Evolutionary conservation across 495 filamentous ascomycete species (phyloP).

Genomic region (Sphaerosporella brunnea): DNA sequence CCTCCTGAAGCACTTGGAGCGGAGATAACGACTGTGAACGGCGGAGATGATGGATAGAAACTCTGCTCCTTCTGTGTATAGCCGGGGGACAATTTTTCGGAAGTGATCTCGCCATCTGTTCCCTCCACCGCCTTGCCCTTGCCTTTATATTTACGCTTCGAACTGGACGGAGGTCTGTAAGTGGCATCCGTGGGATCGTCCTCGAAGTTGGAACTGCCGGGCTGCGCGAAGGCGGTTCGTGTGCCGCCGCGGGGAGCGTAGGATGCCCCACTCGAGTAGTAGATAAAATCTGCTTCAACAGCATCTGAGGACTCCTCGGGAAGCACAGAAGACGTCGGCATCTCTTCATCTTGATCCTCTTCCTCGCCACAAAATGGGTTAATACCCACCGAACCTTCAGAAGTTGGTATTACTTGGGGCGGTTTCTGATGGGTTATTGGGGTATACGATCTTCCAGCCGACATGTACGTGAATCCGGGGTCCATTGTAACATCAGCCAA

Average conservation of each 20-base stretch:
- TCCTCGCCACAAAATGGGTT: too few species aligned
- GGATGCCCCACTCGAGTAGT: conserved; percentile 8
- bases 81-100: neutral
- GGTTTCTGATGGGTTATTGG: conserved; percentile 12
- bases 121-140: conserved; percentile 1
- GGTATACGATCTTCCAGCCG: conserved; percentile 8
- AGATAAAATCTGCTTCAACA: conserved; percentile 11
- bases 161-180: conserved; percentile 10
- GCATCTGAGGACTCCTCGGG: conserved; percentile 1
- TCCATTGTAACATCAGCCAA: neutral
- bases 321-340: neutral
- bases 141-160: neutral
- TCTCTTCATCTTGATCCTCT: conserved; percentile 10
- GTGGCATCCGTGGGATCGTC: conserved; percentile 10
- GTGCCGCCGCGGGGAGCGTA: conserved; percentile 8
- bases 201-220: too few species aligned
- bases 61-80: neutral
- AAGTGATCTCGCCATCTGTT: neutral
- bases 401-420: too few species aligned
- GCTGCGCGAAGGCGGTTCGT: too few species aligned
- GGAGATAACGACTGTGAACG: neutral
- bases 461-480: conserved; percentile 11
- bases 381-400: too few species aligned
- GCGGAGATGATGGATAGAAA: conserved; percentile 4
- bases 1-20: neutral